These are phyloP conservation scores for Panicum miliaceum DNA, from an alignment of 176 grass and related monocot species.

Conservation along the genomic window DNA sequence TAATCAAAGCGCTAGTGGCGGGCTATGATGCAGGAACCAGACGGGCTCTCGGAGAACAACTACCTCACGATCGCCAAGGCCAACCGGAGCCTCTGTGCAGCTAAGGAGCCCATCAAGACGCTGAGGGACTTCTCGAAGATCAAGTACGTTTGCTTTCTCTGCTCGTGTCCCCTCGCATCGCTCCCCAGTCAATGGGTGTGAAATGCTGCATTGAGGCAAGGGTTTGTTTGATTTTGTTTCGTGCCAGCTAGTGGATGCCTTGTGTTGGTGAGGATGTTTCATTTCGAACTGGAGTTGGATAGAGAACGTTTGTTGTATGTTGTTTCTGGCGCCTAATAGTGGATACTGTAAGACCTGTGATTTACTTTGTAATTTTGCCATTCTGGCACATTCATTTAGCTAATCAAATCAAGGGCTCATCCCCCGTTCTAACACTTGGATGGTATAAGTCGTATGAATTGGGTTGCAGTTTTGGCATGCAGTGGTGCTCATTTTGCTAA, in stretches of 20 bases:
- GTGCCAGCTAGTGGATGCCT: slow-evolving; percentile 1
- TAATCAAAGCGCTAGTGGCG: slow-evolving; percentile 22
- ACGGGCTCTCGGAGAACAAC: slow-evolving; percentile 53
- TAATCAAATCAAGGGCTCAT: neutral
- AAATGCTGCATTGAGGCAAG: neutral
- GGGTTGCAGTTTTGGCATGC: neutral
- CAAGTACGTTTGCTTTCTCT: slow-evolving; percentile 47
- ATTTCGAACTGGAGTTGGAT: neutral
- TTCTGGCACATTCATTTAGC: neutral
- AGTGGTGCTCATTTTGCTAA: neutral
- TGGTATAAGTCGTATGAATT: too few species aligned
- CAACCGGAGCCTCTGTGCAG: slow-evolving; percentile 58
- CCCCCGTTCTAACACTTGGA: too few species aligned
- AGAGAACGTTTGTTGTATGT: neutral
- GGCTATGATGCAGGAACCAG: slow-evolving; percentile 50
- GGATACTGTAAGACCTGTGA: neutral
- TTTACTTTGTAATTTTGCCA: neutral
- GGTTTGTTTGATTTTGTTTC: slow-evolving; percentile 21
- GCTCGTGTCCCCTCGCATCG: neutral
- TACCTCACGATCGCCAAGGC: slow-evolving; percentile 51
- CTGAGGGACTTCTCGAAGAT: slow-evolving; percentile 66
- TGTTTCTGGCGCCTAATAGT: neutral
- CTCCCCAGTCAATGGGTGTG: neutral
- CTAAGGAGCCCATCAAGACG: slow-evolving; percentile 64
- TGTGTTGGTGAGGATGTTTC: neutral